Evolutionary conservation across 352 stramenopile species (phyloP), one percentile per base, ranked within the genome.

Genomic region (Peronospora belbahrii): DNA sequence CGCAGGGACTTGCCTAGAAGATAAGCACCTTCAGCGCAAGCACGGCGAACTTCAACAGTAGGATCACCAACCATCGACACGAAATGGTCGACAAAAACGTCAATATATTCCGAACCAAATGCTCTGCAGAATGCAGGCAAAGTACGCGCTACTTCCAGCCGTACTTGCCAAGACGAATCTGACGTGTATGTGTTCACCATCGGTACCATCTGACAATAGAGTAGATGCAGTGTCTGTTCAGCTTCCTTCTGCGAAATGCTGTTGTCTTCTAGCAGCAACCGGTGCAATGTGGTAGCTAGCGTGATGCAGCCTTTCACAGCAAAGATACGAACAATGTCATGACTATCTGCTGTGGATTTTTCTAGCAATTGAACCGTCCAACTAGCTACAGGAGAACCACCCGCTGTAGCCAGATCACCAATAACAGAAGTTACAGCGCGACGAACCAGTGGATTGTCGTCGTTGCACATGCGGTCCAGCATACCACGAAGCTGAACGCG

Each of bases 181-280:
- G 77, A 88, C 17, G 76, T 85, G 61, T 90, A 92, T 24, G 78
- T 88, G 61, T 92, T 94, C 35, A 94, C 74, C 71, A 92, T 80
- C 4, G 83, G 83, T 38, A 94, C 65, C 71, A 94, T 87, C 35
- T 90, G 76, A 54, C 67, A 76, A 34, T 82, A 78, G 7, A 92
- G 47, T 41, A 94, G 48, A n/a, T 70, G 78, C 19, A 88, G 49
- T 27, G 64, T 27, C 42, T 80, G 63, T 6, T 80, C 66, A 27
- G 44, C 38, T 20, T 67, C 56, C 15, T 60, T 43, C 5, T 34
- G 31, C 6, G 47, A 58, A 20, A 46, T 61, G 22, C 30, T 48
- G 10, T 57, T 31, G 42, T 83, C 70, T 49, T 77, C 52, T 15
- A 56, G 51, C 23, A 87, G 48, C 23, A 85, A 66, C n/a, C 59